Percentiles rank a stretch among this genome's conserved stretches.
phyloP scores from a whole-genome alignment of 2,329 filamentous ascomycete species.

The Cercospora nicotianae region DNA sequence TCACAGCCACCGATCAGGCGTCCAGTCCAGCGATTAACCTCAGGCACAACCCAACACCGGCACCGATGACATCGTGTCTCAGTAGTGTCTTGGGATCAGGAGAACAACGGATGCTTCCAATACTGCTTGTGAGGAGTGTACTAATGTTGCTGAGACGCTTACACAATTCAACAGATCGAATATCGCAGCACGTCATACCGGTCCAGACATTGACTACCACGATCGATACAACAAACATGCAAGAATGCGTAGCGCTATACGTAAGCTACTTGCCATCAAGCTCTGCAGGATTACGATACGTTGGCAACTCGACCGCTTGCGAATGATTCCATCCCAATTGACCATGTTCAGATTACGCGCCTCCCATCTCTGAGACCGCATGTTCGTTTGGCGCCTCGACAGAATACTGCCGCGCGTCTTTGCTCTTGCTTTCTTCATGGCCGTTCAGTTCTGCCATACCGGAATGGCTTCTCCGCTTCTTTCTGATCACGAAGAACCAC shows the following conservation, averaged over 20 bases:
- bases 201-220: background rate
- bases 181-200: background rate
- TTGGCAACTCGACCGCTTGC: slow-evolving; percentile 5
- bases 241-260: background rate
- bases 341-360: background rate
- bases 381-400: slow-evolving; percentile 13
- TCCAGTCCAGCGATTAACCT: background rate
- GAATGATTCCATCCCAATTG: background rate
- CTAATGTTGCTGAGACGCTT: background rate
- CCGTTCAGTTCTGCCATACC: background rate
- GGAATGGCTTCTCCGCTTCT: slow-evolving; percentile 2
- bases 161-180: background rate
- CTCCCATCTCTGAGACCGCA: slow-evolving; percentile 15
- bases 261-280: background rate
- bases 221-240: background rate
- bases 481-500: slow-evolving; percentile 14
- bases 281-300: slow-evolving; percentile 9
- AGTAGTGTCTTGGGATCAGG: background rate
- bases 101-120: background rate
- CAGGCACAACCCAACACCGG: background rate
- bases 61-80: slow-evolving; percentile 10
- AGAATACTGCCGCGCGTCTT: background rate
- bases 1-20: background rate
- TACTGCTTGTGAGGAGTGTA: background rate
- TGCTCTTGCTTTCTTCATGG: background rate